These are phyloP conservation scores for Candida sp. DNA, from an alignment of 1,139 yeast genomes.

Conservation along the genomic window DNA sequence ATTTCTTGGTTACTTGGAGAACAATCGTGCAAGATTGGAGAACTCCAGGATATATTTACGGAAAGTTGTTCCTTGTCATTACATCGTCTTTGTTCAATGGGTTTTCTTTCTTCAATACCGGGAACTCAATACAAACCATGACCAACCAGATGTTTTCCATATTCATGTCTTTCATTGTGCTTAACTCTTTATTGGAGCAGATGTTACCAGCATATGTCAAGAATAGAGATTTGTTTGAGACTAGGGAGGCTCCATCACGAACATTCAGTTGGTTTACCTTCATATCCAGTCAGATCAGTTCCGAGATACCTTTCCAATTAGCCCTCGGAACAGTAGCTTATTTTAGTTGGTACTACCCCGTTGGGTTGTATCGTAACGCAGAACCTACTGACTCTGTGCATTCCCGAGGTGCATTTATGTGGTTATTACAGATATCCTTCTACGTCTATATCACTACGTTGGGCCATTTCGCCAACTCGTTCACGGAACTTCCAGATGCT, in stretches of 20 bases:
- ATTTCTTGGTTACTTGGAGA: constrained; percentile 26
- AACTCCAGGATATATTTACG: constrained; percentile 42
- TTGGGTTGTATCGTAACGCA: constrained; percentile 69
- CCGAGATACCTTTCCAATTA: constrained; percentile 82
- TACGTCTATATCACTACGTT: constrained; percentile 37
- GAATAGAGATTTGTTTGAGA: constrained; percentile 41
- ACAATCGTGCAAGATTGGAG: constrained; percentile 47
- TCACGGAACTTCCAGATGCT: constrained; percentile 40
- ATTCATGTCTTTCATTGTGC: constrained; percentile 56
- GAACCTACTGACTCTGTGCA: constrained; percentile 26
- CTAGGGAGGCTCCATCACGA: constrained; percentile 37
- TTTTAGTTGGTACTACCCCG: constrained; percentile 83
- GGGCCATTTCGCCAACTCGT: constrained; percentile 44
- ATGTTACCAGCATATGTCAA: constrained; percentile 33
- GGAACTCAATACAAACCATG: constrained; percentile 41
- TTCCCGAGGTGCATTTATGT: constrained; percentile 46
- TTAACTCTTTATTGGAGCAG: constrained; percentile 60
- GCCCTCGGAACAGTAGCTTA: constrained; percentile 67
- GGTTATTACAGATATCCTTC: constrained; percentile 47
- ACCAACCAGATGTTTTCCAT: constrained; percentile 54
- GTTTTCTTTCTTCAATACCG: constrained; percentile 43
- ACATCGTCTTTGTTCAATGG: constrained; percentile 52
- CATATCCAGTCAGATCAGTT: constrained; percentile 66
- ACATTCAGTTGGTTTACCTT: constrained; percentile 33
- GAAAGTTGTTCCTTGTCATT: constrained; percentile 41